These are phyloP conservation scores for Phytophthora citrophthora DNA, from an alignment of 352 stramenopile genomes.

Conservation along the genomic window DNA sequence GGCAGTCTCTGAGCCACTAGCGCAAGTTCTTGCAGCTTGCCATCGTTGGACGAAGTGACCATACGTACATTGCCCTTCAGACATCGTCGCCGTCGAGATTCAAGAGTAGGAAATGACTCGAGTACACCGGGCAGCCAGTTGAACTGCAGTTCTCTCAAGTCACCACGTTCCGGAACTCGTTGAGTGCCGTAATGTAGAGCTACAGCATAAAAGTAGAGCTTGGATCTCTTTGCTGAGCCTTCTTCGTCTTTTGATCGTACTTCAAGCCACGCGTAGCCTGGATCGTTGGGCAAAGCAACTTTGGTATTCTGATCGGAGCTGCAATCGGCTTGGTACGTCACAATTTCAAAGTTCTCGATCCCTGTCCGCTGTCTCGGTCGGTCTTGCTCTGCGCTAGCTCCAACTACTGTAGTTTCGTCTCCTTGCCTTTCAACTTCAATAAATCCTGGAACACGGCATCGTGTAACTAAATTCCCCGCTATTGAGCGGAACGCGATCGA, in stretches of 20 bases:
- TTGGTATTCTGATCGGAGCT: constrained; percentile 3
- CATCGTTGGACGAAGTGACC: constrained; percentile 30
- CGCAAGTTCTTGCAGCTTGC: constrained; percentile 38
- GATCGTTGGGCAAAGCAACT: constrained; percentile 36
- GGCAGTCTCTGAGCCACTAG: constrained; percentile 56
- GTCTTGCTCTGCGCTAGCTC: not conserved
- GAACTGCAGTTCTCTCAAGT: constrained; percentile 32
- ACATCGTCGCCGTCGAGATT: constrained; percentile 45
- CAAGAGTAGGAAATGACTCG: constrained; percentile 47
- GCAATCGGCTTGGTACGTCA: constrained; percentile 19
- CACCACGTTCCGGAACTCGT: constrained; percentile 5
- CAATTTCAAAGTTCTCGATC: constrained; percentile 36
- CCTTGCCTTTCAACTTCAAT: constrained; percentile 29
- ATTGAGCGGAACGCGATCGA: constrained; percentile 41
- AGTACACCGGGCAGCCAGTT: constrained; percentile 60
- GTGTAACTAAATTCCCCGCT: constrained; percentile 10
- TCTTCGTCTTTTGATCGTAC: constrained; percentile 14
- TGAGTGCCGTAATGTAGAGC: constrained; percentile 40
- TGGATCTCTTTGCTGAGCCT: not conserved
- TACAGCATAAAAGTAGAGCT: constrained; percentile 45
- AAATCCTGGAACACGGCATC: constrained; percentile 10
- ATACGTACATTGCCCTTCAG: constrained; percentile 57
- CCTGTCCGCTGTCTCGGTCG: constrained; percentile 13
- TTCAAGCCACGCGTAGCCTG: constrained; percentile 55
- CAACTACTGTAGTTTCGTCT: not conserved